Evolutionary conservation across 1,284 basidiomycete genomes (phyloP).

Genomic region (Entoloma clypeatum): DNA sequence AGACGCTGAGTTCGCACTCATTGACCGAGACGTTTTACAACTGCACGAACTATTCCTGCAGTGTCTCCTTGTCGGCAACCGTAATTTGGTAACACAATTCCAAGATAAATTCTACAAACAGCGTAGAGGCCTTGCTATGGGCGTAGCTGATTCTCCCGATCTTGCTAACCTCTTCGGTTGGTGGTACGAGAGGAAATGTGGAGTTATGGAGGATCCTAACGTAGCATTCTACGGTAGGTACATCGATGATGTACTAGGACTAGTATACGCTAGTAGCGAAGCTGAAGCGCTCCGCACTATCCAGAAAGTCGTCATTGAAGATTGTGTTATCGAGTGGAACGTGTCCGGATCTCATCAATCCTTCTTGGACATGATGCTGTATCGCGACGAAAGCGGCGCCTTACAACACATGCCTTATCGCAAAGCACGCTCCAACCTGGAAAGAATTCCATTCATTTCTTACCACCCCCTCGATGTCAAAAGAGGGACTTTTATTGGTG

Average conservation of each 20-base stretch:
- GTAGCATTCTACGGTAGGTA: slow-evolving; percentile 34
- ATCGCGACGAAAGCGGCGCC: no score
- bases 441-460: no score
- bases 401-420: no score
- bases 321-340: no score
- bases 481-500: no score
- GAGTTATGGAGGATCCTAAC: slow-evolving; percentile 19
- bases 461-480: no score
- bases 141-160: slow-evolving; percentile 29
- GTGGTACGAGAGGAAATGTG: slow-evolving; percentile 20
- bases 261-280: slow-evolving; percentile 27
- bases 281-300: slow-evolving; percentile 20
- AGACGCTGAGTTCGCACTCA: not conserved
- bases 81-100: slow-evolving; percentile 21
- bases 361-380: no score
- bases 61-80: slow-evolving; percentile 16
- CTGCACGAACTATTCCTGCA: slow-evolving; percentile 16
- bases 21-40: slow-evolving; percentile 7
- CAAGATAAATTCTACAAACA: slow-evolving; percentile 21
- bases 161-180: slow-evolving; percentile 32
- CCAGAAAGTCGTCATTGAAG: slow-evolving; percentile 16
- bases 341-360: no score
- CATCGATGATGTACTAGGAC: slow-evolving; percentile 33
- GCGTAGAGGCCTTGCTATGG: slow-evolving; percentile 33
- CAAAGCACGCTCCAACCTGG: no score